Evolutionary conservation across 495 filamentous ascomycete genomes (phyloP).

Genomic region (Daldinia loculata): DNA sequence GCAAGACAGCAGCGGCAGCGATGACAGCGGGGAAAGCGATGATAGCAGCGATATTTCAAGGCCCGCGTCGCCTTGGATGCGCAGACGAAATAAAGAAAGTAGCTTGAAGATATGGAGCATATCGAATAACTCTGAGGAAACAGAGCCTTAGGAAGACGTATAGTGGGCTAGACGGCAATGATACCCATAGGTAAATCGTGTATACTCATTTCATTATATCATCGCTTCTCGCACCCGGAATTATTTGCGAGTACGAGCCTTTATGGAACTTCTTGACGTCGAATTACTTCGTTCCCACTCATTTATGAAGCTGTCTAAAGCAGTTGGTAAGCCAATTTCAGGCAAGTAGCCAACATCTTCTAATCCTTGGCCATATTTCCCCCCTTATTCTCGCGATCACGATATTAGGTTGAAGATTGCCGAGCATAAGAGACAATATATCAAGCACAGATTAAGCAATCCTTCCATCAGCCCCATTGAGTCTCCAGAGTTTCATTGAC

Average conservation of each 20-base stretch:
- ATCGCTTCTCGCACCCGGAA: background rate
- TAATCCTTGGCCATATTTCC: background rate
- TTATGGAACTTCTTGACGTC: background rate
- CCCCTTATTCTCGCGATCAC: background rate
- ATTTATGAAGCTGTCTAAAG: constrained; percentile 9
- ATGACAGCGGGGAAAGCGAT: constrained; percentile 1
- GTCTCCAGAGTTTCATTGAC: constrained; percentile 53
- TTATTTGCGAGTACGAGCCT: background rate
- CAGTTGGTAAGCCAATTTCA: constrained; percentile 9
- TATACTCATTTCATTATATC: background rate
- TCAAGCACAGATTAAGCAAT: constrained; percentile 1
- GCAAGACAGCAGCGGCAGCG: constrained; percentile 2
- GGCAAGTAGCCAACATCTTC: constrained; percentile 3
- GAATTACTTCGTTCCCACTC: background rate
- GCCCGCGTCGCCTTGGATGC: constrained; percentile 38
- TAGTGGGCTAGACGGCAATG: background rate
- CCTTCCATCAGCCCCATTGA: constrained; percentile 43
- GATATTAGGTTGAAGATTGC: background rate
- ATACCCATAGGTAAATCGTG: constrained; percentile 10
- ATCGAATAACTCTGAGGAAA: constrained; percentile 15
- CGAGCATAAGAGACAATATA: background rate
- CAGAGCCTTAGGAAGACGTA: background rate
- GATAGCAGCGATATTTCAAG: constrained; percentile 18
- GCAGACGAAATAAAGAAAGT: constrained; percentile 56
- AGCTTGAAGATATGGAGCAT: constrained; percentile 73